A percentile compares a stretch with the other conserved stretches of the same genome.
These are phyloP conservation scores for Talaromyces sp. DNA, from an alignment of 2,329 filamentous ascomycete species.

Conservation along the genomic window DNA sequence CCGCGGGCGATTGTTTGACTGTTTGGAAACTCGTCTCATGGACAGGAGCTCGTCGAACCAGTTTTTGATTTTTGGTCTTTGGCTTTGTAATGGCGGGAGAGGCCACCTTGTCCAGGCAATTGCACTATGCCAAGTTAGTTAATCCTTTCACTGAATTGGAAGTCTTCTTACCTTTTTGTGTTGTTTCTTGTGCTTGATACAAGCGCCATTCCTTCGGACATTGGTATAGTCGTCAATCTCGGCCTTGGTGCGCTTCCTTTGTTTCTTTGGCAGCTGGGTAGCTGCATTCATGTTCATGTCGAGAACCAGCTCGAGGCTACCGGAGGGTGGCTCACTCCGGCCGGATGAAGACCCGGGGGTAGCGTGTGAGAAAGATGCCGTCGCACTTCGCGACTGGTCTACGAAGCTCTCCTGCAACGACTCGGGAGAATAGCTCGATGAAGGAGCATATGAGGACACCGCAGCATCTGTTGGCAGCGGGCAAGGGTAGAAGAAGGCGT, in stretches of 20 bases:
- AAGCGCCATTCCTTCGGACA: slow-evolving; percentile 38
- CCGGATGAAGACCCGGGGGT: slow-evolving; percentile 14
- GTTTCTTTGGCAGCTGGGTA: slow-evolving; percentile 37
- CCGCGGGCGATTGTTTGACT: background rate
- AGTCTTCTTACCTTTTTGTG: slow-evolving; percentile 34
- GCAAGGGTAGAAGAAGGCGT: slow-evolving; percentile 18
- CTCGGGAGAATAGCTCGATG: slow-evolving; percentile 20
- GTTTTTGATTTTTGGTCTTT: background rate
- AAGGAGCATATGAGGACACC: slow-evolving; percentile 27
- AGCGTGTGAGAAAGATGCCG: slow-evolving; percentile 9
- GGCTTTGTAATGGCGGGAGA: background rate
- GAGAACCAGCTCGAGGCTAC: slow-evolving; percentile 33
- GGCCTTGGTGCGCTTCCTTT: slow-evolving; percentile 36
- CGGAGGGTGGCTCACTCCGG: slow-evolving; percentile 12
- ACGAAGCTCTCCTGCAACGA: slow-evolving; percentile 17
- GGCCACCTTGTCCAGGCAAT: slow-evolving; percentile 34
- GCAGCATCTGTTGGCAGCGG: slow-evolving; percentile 25
- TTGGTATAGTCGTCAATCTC: slow-evolving; percentile 41
- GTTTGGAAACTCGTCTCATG: background rate
- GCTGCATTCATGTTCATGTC: slow-evolving; percentile 41
- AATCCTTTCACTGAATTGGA: background rate
- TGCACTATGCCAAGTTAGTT: slow-evolving; percentile 27
- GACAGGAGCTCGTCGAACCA: background rate
- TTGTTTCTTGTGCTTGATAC: slow-evolving; percentile 40
- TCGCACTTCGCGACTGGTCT: background rate